These are phyloP conservation scores for Hypholoma sublateritium DNA, from an alignment of 768 basidiomycete species.

Conservation along the genomic window DNA sequence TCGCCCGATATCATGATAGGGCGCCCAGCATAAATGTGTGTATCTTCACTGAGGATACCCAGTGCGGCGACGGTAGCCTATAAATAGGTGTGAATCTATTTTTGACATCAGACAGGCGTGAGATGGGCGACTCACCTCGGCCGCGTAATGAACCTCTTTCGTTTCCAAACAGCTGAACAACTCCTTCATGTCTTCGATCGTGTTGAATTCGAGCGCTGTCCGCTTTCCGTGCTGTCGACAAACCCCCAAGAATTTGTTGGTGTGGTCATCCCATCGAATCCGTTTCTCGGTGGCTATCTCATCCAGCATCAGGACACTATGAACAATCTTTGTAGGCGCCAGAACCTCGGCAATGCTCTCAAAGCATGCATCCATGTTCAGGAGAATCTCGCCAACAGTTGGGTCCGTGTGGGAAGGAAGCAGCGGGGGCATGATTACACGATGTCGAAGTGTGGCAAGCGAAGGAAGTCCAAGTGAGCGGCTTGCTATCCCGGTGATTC, in stretches of 20 bases:
- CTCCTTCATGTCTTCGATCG: conserved; percentile 17
- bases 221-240: conserved; percentile 23
- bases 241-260: conserved; percentile 24
- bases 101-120: background rate
- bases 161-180: conserved; percentile 15
- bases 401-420: conserved; percentile 13
- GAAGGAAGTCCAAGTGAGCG: conserved; percentile 15
- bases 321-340: background rate
- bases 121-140: conserved; percentile 16
- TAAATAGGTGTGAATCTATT: conserved; percentile 1
- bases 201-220: conserved; percentile 15
- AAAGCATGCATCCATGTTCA: conserved; percentile 6
- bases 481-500: conserved; percentile 23
- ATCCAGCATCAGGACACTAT: conserved; percentile 28
- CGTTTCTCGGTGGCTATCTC: conserved; percentile 25
- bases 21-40: conserved; percentile 22
- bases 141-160: conserved; percentile 19
- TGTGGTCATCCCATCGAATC: conserved; percentile 20
- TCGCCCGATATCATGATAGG: conserved; percentile 27
- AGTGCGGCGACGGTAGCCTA: conserved; percentile 28
- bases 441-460: conserved; percentile 8
- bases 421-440: conserved; percentile 13
- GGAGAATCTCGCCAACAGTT: conserved; percentile 1
- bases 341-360: conserved; percentile 1
- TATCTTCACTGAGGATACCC: conserved; percentile 24